These are phyloP conservation scores for Candida ipomoeae DNA, from an alignment of 805 yeast genomes.

Conservation along the genomic window DNA sequence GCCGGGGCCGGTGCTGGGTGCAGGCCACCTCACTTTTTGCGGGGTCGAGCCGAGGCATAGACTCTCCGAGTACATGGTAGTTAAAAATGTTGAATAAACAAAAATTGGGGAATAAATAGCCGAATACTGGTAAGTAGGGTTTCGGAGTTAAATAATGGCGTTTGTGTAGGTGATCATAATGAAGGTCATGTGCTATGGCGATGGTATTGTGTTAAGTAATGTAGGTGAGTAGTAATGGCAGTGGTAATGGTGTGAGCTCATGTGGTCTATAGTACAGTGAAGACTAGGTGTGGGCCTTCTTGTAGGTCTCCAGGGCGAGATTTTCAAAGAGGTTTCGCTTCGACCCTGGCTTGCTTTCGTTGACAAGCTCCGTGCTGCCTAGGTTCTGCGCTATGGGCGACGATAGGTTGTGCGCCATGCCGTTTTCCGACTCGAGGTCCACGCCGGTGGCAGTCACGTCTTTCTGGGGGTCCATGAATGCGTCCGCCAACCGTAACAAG, in stretches of 20 bases:
- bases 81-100: too few species aligned
- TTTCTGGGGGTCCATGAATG: constrained; percentile 6
- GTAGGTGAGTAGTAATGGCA: too few species aligned
- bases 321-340: constrained; percentile 2
- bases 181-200: too few species aligned
- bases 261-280: constrained; percentile 19
- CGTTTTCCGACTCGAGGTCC: constrained; percentile 16
- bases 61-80: too few species aligned
- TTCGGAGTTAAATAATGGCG: neutral
- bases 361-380: constrained; percentile 14
- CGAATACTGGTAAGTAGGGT: too few species aligned
- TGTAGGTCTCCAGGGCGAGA: constrained; percentile 1
- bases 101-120: too few species aligned
- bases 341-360: neutral
- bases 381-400: constrained; percentile 23
- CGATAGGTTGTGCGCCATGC: constrained; percentile 19
- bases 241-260: constrained; percentile 4
- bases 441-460: constrained; percentile 17
- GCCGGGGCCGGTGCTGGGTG: neutral
- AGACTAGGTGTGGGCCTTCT: constrained; percentile 5
- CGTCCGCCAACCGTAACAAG: constrained; percentile 7
- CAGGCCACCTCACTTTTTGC: constrained; percentile 7
- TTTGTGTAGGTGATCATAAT: constrained; percentile 1
- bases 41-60: constrained; percentile 15
- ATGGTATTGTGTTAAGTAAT: too few species aligned